phyloP scores from a whole-genome alignment of 306 rosid genomes.

The Inga laurina region DNA sequence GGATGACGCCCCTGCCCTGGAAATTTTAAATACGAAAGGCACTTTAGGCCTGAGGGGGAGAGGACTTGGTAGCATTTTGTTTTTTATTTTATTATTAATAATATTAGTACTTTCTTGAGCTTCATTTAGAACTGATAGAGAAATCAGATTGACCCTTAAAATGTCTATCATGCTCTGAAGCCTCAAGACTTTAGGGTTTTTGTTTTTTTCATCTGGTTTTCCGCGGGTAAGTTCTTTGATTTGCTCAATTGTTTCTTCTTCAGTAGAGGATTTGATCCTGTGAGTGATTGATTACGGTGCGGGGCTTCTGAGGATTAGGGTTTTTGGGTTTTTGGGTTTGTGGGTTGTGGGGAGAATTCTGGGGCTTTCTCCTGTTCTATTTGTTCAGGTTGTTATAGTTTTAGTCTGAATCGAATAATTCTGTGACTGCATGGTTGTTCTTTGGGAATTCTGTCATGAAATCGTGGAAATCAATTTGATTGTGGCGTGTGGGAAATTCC shows the following conservation, averaged over 20 bases:
- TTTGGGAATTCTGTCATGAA: slow-evolving; percentile 32
- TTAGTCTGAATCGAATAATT: slow-evolving; percentile 23
- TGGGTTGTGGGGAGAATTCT: slow-evolving; percentile 13
- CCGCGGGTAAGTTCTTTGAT: slow-evolving; percentile 33
- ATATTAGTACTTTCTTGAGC: slow-evolving; percentile 26
- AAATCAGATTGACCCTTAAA: slow-evolving; percentile 57
- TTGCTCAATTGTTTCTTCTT: slow-evolving; percentile 10
- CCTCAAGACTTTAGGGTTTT: slow-evolving; percentile 55
- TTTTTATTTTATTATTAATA: slow-evolving; percentile 5
- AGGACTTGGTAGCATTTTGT: slow-evolving; percentile 23
- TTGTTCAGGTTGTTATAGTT: neutral
- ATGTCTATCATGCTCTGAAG: slow-evolving; percentile 50
- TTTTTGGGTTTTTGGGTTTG: slow-evolving; percentile 41
- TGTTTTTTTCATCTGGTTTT: slow-evolving; percentile 25
- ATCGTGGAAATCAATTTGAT: slow-evolving; percentile 21
- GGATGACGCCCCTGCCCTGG: slow-evolving; percentile 50
- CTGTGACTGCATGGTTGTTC: slow-evolving; percentile 32
- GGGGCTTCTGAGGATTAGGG: slow-evolving; percentile 42
- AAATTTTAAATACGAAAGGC: slow-evolving; percentile 33
- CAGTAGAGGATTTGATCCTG: slow-evolving; percentile 22
- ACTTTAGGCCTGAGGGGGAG: slow-evolving; percentile 16
- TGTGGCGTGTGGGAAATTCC: slow-evolving; percentile 23
- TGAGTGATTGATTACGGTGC: slow-evolving; percentile 20
- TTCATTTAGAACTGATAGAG: slow-evolving; percentile 38
- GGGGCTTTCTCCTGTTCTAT: neutral